A percentile compares a stretch with the other conserved stretches of the same genome.
Evolutionary conservation across 495 filamentous ascomycete genomes (phyloP).

Genomic region (Neurospora hispaniola): DNA sequence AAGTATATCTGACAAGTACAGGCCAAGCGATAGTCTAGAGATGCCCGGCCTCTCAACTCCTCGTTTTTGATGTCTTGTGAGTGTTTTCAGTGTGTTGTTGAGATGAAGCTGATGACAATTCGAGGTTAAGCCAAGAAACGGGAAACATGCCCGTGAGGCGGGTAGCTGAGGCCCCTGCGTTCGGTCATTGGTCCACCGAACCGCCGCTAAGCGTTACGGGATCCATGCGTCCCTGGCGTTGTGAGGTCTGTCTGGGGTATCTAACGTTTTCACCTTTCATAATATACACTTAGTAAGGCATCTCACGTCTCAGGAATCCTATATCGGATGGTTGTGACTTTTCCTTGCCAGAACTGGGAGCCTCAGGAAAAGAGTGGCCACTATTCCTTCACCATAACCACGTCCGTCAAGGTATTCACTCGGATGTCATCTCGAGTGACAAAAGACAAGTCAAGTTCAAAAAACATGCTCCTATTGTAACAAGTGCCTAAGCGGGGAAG

Average conservation of each 20-base stretch:
- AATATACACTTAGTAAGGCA: neutral
- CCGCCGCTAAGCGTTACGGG: neutral
- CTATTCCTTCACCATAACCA: neutral
- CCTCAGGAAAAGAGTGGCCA: neutral
- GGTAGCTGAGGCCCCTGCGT: neutral
- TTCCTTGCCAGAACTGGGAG: neutral
- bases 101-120: neutral
- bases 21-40: neutral
- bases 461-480: constrained; percentile 1
- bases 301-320: neutral
- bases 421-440: neutral
- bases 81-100: neutral
- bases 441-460: neutral
- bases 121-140: neutral
- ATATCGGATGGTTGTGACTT: neutral
- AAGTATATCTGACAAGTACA: neutral
- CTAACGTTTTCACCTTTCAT: neutral
- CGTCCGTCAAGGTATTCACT: neutral
- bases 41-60: neutral
- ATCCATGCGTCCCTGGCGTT: neutral
- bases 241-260: neutral
- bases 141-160: neutral
- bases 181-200: neutral
- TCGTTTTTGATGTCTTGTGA: neutral
- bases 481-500: constrained; percentile 17